phyloP scores from a whole-genome alignment of 2,329 filamentous ascomycete genomes.

The Calonectria honghensis region DNA sequence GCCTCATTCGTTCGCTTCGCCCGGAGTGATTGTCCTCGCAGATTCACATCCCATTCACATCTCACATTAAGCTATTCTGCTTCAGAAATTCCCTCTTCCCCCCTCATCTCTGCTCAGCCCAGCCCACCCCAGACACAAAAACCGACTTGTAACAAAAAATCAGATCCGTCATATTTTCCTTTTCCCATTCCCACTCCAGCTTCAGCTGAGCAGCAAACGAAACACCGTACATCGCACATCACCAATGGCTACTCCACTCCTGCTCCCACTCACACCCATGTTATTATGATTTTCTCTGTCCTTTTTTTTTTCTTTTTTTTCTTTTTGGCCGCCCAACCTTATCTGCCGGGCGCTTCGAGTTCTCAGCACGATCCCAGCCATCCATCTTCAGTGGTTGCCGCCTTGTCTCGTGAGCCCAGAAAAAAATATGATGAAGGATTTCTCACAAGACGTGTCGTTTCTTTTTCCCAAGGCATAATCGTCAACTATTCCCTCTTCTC shows the following conservation, averaged over 20 bases:
- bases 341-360: slow-evolving; percentile 39
- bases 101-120: background rate
- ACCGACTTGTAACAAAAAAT: slow-evolving; percentile 18
- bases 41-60: slow-evolving; percentile 17
- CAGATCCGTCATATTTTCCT: slow-evolving; percentile 20
- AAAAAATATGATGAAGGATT: slow-evolving; percentile 29
- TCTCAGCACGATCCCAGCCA: slow-evolving; percentile 15
- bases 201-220: slow-evolving; percentile 28
- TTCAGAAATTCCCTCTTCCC: slow-evolving; percentile 23
- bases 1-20: slow-evolving; percentile 22
- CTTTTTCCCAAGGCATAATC: slow-evolving; percentile 18
- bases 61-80: slow-evolving; percentile 20
- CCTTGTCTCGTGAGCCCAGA: slow-evolving; percentile 22
- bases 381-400: slow-evolving; percentile 34
- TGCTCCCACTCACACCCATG: slow-evolving; percentile 6
- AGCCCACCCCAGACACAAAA: slow-evolving; percentile 7
- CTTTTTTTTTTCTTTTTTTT: slow-evolving; percentile 19
- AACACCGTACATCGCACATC: slow-evolving; percentile 25
- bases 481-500: slow-evolving; percentile 9
- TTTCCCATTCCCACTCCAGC: slow-evolving; percentile 12
- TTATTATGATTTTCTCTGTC: background rate
- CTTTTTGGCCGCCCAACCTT: slow-evolving; percentile 30
- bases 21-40: slow-evolving; percentile 3
- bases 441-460: slow-evolving; percentile 30
- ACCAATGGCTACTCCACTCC: slow-evolving; percentile 21